A percentile compares a stretch with the other conserved stretches of the same genome.
phyloP scores from a whole-genome alignment of 306 rosid species.

The Geum urbanum region DNA sequence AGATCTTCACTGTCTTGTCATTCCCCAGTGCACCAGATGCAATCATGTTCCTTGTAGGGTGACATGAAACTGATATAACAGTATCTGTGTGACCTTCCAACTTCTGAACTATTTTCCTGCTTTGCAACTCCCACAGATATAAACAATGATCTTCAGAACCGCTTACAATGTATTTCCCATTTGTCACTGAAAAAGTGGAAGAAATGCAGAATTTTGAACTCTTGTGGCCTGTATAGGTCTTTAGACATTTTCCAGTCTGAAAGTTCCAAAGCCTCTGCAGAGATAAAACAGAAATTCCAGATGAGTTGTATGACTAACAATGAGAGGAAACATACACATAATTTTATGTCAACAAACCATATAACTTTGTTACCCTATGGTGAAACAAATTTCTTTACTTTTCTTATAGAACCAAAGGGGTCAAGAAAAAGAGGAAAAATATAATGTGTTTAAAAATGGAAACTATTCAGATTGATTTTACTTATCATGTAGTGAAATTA shows the following conservation, averaged over 20 bases:
- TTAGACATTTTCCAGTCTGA: constrained; percentile 82
- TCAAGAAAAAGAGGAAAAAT: not conserved
- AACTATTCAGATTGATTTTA: not conserved
- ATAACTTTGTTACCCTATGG: not conserved
- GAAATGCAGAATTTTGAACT: constrained; percentile 86
- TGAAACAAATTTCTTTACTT: not conserved
- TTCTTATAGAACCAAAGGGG: not conserved
- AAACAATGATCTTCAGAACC: constrained; percentile 87
- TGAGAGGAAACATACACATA: not conserved
- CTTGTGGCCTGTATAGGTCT: constrained; percentile 75
- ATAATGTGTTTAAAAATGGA: not conserved
- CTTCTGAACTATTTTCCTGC: constrained; percentile 73
- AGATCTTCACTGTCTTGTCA: constrained; percentile 86
- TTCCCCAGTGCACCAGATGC: constrained; percentile 94
- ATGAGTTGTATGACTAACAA: constrained; percentile 5
- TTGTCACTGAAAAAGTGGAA: constrained; percentile 72
- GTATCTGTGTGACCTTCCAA: constrained; percentile 93
- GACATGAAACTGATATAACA: constrained; percentile 83
- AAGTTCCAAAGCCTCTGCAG: constrained; percentile 92
- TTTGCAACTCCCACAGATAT: constrained; percentile 86
- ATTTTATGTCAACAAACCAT: not conserved
- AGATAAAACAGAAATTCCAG: constrained; percentile 9
- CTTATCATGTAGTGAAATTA: not conserved
- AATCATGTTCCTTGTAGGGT: constrained; percentile 81
- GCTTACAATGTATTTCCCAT: constrained; percentile 82